These are phyloP conservation scores for Volvox africanus DNA, from an alignment of 139 green algal genomes.

Conservation along the genomic window DNA sequence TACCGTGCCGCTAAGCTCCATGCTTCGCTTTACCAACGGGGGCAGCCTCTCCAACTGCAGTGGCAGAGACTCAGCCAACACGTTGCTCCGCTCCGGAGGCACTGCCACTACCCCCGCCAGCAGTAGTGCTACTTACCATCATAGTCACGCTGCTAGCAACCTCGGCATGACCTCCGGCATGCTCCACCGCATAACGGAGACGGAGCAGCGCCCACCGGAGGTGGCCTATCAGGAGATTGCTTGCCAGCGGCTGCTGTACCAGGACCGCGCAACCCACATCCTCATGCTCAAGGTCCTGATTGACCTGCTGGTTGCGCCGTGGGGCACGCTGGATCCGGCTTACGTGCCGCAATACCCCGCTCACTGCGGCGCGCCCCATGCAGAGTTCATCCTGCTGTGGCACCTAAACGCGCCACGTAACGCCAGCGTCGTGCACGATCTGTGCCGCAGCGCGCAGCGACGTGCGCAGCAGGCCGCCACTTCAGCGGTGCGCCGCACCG, in stretches of 20 bases:
- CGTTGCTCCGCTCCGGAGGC: not conserved
- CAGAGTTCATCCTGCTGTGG: slow-evolving; percentile 64
- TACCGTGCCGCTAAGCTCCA: slow-evolving; percentile 24
- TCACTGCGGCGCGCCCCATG: slow-evolving; percentile 54
- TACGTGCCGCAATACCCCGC: slow-evolving; percentile 61
- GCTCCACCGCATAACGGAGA: slow-evolving; percentile 17
- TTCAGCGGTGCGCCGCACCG: not conserved
- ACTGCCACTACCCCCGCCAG: not conserved
- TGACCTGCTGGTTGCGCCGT: slow-evolving; percentile 61
- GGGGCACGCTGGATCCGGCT: slow-evolving; percentile 59
- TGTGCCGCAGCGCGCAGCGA: slow-evolving; percentile 19
- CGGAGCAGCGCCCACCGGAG: not conserved
- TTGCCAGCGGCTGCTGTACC: slow-evolving; percentile 45
- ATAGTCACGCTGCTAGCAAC: not conserved
- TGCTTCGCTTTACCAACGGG: not conserved
- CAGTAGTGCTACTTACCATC: not conserved
- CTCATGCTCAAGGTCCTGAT: slow-evolving; percentile 69
- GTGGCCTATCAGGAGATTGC: slow-evolving; percentile 19
- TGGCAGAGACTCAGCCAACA: slow-evolving; percentile 29
- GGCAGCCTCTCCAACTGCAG: slow-evolving; percentile 14
- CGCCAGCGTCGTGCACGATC: slow-evolving; percentile 22
- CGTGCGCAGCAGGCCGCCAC: not conserved
- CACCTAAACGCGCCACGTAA: slow-evolving; percentile 45
- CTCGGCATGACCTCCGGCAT: not conserved
- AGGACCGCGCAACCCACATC: slow-evolving; percentile 63